A percentile compares a stretch with the other conserved stretches of the same genome.
phyloP scores from a whole-genome alignment of 2,329 filamentous ascomycete species.

The Colletotrichum cordylinicola region DNA sequence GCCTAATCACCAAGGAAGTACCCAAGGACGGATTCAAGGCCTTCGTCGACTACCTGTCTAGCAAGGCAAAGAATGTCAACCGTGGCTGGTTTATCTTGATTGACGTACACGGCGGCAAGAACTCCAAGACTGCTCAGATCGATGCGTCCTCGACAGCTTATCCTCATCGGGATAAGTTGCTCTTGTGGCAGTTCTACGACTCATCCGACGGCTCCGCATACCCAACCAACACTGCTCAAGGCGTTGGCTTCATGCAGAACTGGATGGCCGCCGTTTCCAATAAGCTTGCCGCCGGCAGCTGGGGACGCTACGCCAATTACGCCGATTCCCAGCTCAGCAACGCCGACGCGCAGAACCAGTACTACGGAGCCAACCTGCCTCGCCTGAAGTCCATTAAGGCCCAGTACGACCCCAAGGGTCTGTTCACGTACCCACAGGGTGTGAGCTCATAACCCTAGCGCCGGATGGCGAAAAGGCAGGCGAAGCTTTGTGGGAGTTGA shows the following conservation, averaged over 20 bases:
- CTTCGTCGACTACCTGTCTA: slow-evolving; percentile 32
- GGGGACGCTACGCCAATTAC: slow-evolving; percentile 60
- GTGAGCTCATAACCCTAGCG: background rate
- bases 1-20: slow-evolving; percentile 32
- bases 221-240: slow-evolving; percentile 34
- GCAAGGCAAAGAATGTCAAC: slow-evolving; percentile 23
- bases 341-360: slow-evolving; percentile 52
- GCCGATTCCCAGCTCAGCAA: slow-evolving; percentile 53
- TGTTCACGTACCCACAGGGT: slow-evolving; percentile 46
- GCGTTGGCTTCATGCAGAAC: slow-evolving; percentile 40
- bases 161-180: slow-evolving; percentile 48
- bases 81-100: slow-evolving; percentile 39
- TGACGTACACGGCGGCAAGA: slow-evolving; percentile 38
- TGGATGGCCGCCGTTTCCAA: slow-evolving; percentile 44
- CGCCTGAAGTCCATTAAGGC: slow-evolving; percentile 44
- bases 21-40: slow-evolving; percentile 25
- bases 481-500: too few species aligned
- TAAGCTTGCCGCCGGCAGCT: slow-evolving; percentile 35
- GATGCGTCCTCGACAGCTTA: slow-evolving; percentile 36
- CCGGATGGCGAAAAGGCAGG: background rate
- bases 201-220: slow-evolving; percentile 34
- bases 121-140: slow-evolving; percentile 40
- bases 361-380: slow-evolving; percentile 48
- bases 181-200: slow-evolving; percentile 58
- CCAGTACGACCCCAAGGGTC: slow-evolving; percentile 41